Evolutionary conservation across 129 eudicot genomes (phyloP), one percentile per base, ranked within the genome.

Genomic region (Solidago caesia): DNA sequence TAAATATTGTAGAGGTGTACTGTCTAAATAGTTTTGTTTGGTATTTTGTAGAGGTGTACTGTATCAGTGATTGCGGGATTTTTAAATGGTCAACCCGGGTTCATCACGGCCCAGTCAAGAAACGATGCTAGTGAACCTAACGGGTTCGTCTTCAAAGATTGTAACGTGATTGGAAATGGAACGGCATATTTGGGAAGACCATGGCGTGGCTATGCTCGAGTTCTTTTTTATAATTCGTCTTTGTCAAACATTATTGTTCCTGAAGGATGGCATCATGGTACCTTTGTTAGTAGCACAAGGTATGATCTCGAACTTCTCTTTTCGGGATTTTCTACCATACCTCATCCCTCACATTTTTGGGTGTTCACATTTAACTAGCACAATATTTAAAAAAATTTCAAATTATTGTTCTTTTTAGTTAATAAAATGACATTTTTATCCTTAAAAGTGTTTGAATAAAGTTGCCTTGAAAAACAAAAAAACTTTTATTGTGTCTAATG

Each of bases 81-180:
- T 13, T 57, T 87, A 42, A 8, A 73, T 16, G 81, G 88, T 42
- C 44, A 68, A 44, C 81, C 84, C 0, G 97, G 97, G 41, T 92
- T 46, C 76, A 84, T 92, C 14, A 92, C 97, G 4, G 96, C 97
- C 49, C 96, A 89, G 49, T 85, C 81, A 16, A 82, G 96, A 80
- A 41, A 42, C 2, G 15, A n/a, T 11, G 56, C 80, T 0, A 8
- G 57, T 6, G 88, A 89, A 3, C 33, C 67, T 0, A 79, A 71
- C 6, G 97, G 97, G 2, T 92, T 92, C 44, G 93, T 92, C 53
- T 92, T 92, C 72, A 85, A 87, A 64, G 56, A 78, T 6, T 85
- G 97, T 74, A 59, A 67, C 2, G 77, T 92, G 5, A 12, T 70
- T 2, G 97, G 97, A 14, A 82, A 77, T 43, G 96, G 93, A 13